These are phyloP conservation scores for Plenodomus biglobosus DNA, from an alignment of 2,329 filamentous ascomycete genomes.

Conservation along the genomic window DNA sequence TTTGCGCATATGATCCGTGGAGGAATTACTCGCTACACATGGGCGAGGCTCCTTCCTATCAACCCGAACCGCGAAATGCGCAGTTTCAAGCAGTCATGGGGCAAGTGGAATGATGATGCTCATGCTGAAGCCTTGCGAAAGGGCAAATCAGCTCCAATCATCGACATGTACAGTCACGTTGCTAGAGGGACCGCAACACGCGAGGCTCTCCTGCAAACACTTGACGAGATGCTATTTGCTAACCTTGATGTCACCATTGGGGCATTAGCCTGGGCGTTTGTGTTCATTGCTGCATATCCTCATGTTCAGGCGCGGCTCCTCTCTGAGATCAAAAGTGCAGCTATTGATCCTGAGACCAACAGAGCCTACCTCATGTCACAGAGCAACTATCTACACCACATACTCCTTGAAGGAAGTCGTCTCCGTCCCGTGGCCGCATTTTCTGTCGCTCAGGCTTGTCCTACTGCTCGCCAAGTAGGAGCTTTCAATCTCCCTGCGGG, in stretches of 20 bases:
- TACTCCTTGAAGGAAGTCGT: constrained; percentile 46
- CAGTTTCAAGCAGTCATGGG: constrained; percentile 19
- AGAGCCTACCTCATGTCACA: constrained; percentile 1
- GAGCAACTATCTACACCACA: constrained; percentile 6
- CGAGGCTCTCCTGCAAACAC: constrained; percentile 38
- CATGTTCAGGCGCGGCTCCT: constrained; percentile 36
- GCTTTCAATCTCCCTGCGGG: not conserved
- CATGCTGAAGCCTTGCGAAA: constrained; percentile 6
- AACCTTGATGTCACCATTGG: constrained; percentile 53
- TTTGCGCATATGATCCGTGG: constrained; percentile 43
- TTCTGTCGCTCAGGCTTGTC: constrained; percentile 46
- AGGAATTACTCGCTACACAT: constrained; percentile 36
- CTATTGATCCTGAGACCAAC: not conserved
- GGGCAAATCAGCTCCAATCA: constrained; percentile 12
- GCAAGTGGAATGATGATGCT: constrained; percentile 37
- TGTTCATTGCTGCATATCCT: constrained; percentile 46
- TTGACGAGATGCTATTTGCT: constrained; percentile 52
- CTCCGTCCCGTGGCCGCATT: constrained; percentile 47
- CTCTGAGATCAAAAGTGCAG: constrained; percentile 19
- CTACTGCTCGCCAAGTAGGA: constrained; percentile 32
- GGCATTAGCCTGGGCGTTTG: constrained; percentile 48
- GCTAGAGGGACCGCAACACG: constrained; percentile 1
- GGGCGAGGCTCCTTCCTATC: constrained; percentile 32
- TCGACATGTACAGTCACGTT: constrained; percentile 1
- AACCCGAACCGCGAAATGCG: constrained; percentile 21